phyloP scores from a whole-genome alignment of 2,329 filamentous ascomycete species.

The Exophiala sp. region DNA sequence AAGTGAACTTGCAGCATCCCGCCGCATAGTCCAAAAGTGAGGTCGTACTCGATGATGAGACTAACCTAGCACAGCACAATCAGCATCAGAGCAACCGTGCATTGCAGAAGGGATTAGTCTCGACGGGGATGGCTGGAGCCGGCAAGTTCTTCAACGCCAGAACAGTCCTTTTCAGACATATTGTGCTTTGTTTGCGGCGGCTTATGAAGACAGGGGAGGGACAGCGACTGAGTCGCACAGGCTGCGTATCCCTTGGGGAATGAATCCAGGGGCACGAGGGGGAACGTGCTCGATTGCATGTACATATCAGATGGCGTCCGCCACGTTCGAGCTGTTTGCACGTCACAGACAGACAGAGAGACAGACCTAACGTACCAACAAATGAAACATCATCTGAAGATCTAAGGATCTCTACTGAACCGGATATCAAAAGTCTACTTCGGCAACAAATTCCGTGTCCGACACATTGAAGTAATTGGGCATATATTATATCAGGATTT shows the following conservation, averaged over 20 bases:
- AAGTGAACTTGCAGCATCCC: conserved; percentile 11
- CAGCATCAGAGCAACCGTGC: conserved; percentile 25
- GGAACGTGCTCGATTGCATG: conserved; percentile 1
- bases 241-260: background rate
- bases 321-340: background rate
- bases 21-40: conserved; percentile 13
- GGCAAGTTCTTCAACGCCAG: background rate
- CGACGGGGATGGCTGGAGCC: background rate
- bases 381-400: conserved; percentile 9
- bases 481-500: background rate
- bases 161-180: background rate
- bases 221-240: background rate
- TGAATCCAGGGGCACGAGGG: background rate
- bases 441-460: no score
- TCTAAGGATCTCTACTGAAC: conserved; percentile 12
- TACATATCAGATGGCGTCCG: background rate
- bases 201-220: background rate
- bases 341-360: conserved; percentile 9
- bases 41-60: conserved; percentile 16
- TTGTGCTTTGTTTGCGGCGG: background rate
- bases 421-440: no score
- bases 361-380: conserved; percentile 1
- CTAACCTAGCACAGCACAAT: conserved; percentile 21
- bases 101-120: conserved; percentile 10
- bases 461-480: background rate